Base-by-base conservation (phyloP, 257 asterid genomes). In the Knoxia roxburghii region DNA sequence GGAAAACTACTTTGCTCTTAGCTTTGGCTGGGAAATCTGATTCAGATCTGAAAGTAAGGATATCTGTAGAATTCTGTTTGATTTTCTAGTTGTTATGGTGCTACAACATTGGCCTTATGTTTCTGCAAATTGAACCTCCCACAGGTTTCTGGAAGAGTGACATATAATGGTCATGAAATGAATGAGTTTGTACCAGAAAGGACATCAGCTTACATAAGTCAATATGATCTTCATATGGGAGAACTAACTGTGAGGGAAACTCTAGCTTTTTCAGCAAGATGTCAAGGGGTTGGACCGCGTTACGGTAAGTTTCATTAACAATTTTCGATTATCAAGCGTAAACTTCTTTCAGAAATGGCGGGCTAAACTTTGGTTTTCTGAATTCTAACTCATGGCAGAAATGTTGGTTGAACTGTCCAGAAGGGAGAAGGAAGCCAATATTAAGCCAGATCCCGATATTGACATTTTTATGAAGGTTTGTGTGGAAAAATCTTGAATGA, bases 171-270 rank as follows among this genome's bases (percentile, higher is more conserved):
- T n/a, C 86, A 87, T 35, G 78, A 30, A 29, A 75, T 87, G 88
- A 67, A 79, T 9, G 86, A 87, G 70, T 87, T 85, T 55, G 79
- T 81, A 57, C 83, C 89, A 0, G 88, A 81, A 75, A 80, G 86
- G 35, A 77, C 82, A 54, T 85, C 89, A 20, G 91, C 87, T 63
- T 87, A 87, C 54, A 83, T 87, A 59, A 83, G 91, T 70, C 89
- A 87, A 39, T 26, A 81, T 70, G 91, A 87, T 83, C 85, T 87
- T 21, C 95, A 85, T 56, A 63, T 75, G 8, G 87, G 84, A 75
- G 95, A 87, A 73, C 67, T 85, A 77, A 85, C 89, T 0, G 95
- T 87, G 8, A 73, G 87, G 71, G 91, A 87, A 71, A 87, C 91
- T 14, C 64, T 87, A 53, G 86, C 87, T 8, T 87, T 83, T 63